A percentile compares a stretch with the other conserved stretches of the same genome.
These are phyloP conservation scores for Tuctoria greenei DNA, from an alignment of 176 grass and related monocot genomes.

Conservation along the genomic window DNA sequence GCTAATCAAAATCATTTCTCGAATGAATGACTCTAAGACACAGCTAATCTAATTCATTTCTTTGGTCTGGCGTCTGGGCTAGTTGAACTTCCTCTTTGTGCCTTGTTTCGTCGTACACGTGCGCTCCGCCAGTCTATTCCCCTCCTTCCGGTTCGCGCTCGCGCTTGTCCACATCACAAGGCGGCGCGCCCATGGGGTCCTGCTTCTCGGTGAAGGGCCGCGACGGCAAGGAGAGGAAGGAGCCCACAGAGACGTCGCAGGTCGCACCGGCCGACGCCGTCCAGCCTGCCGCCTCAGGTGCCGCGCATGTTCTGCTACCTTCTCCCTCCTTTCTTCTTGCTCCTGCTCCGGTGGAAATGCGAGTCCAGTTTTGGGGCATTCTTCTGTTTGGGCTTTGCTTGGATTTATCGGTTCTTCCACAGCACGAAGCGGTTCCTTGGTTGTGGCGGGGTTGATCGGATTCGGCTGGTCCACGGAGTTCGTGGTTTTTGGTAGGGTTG, in stretches of 20 bases:
- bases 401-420: not conserved
- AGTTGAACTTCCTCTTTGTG: not conserved
- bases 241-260: conserved; percentile 21
- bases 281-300: conserved; percentile 13
- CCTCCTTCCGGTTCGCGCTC: not conserved
- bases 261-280: conserved; percentile 9
- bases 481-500: conserved; percentile 20
- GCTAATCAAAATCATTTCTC: too few species aligned
- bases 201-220: conserved; percentile 32
- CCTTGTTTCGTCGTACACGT: not conserved
- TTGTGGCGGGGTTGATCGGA: conserved; percentile 7
- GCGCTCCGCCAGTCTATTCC: not conserved
- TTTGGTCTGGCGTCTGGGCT: too few species aligned
- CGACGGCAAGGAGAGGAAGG: not conserved
- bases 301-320: not conserved
- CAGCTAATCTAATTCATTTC: too few species aligned
- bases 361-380: conserved; percentile 1
- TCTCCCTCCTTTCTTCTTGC: not conserved
- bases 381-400: not conserved
- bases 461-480: not conserved
- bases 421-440: not conserved
- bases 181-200: conserved; percentile 38
- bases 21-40: too few species aligned
- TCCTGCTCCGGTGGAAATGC: not conserved
- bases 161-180: not conserved